Percentiles rank a stretch among this genome's conserved stretches.
Conservation (phyloP, 208 protist genomes). For the Acanthamoeba royreba region DNA sequence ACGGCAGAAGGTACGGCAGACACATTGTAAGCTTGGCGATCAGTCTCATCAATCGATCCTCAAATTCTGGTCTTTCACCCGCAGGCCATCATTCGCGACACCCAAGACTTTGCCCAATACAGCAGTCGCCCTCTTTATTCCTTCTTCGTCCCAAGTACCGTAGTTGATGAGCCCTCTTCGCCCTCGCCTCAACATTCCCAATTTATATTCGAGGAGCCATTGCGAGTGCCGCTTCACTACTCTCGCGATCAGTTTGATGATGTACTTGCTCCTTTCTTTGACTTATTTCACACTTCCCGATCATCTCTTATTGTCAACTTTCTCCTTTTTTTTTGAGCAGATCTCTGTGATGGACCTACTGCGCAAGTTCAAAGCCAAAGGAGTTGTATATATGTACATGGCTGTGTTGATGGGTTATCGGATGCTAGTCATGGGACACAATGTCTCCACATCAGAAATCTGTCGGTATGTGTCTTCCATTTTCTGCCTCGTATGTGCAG, state of each 20-base stretch:
- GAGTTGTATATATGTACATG: conserved; percentile 3
- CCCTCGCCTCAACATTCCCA: neutral
- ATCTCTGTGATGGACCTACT: neutral
- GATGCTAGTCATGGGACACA: conserved; percentile 42
- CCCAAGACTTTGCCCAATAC: neutral
- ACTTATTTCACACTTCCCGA: neutral
- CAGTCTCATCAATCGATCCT: too few species aligned
- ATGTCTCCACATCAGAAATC: conserved; percentile 16
- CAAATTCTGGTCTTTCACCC: neutral
- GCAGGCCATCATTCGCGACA: neutral
- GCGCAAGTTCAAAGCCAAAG: conserved; percentile 13
- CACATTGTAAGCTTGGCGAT: too few species aligned
- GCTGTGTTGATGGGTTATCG: conserved; percentile 8
- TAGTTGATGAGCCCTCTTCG: neutral
- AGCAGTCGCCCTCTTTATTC: conserved; percentile 29
- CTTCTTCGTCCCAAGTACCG: neutral
- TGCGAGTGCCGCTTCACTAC: conserved; percentile 35
- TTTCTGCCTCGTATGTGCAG: neutral
- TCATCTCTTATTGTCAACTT: neutral
- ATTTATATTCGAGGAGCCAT: neutral
- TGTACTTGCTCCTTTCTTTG: neutral
- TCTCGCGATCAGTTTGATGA: conserved; percentile 31
- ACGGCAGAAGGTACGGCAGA: neutral
- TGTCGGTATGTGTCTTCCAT: neutral
- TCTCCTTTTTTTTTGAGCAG: too few species aligned